Percentiles rank a stretch among this genome's conserved stretches.
These are phyloP conservation scores for Inga leiocalycina DNA, from an alignment of 306 rosid species.

Conservation along the genomic window DNA sequence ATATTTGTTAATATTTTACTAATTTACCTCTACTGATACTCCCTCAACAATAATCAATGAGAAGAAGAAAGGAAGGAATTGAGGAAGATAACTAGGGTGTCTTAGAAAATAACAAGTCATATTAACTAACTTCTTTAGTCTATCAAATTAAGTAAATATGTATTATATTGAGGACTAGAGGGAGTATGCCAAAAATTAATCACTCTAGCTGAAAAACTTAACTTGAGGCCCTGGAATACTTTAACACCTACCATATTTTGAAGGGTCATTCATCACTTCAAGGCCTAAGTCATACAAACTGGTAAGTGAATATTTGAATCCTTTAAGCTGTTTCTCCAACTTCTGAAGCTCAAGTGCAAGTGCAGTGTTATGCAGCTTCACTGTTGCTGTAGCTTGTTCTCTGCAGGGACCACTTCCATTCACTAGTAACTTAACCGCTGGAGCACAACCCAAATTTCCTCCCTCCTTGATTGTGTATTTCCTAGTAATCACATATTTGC, in stretches of 20 bases:
- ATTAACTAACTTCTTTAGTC: too few species aligned
- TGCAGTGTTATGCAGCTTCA: conserved; percentile 40
- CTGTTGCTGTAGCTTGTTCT: conserved; percentile 27
- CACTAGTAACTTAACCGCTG: conserved; percentile 6
- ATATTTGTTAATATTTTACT: too few species aligned
- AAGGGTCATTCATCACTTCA: conserved; percentile 42
- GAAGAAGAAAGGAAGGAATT: too few species aligned
- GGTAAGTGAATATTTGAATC: conserved; percentile 51
- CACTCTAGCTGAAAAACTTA: too few species aligned
- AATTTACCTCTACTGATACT: too few species aligned
- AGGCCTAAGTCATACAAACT: conserved; percentile 7
- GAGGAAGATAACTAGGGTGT: too few species aligned
- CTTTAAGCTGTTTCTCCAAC: conserved; percentile 42
- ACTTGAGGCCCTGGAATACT: too few species aligned
- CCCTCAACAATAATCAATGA: too few species aligned
- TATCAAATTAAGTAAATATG: too few species aligned
- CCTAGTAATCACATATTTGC: conserved; percentile 20
- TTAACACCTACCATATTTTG: conserved; percentile 54
- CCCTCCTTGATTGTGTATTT: conserved; percentile 48
- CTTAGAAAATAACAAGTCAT: too few species aligned
- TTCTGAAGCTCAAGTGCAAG: conserved; percentile 37
- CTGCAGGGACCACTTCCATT: conserved; percentile 35
- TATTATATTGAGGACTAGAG: too few species aligned
- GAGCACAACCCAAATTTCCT: conserved; percentile 54
- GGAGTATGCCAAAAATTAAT: too few species aligned